Base-by-base conservation (phyloP, 1,139 yeast species). In the Blastobotrys raffinosifermentans region DNA sequence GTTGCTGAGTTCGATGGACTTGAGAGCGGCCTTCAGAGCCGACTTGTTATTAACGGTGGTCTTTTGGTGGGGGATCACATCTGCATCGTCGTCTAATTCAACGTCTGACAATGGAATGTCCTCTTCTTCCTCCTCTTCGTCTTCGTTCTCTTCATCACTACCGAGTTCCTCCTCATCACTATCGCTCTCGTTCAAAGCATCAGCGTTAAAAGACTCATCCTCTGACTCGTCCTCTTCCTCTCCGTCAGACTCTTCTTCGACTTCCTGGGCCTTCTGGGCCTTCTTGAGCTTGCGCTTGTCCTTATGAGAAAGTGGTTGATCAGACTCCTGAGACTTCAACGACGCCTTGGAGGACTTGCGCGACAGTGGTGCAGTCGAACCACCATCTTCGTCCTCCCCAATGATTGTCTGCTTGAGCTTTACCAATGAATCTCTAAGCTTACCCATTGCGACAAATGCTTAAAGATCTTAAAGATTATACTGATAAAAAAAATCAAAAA, bases 51-150 rank as follows among this genome's bases (percentile, higher is more conserved):
- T 66, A 40, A 67, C 50, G 15, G 96, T 89, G 37, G 86, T 72
- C 60, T 87, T 87, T 43, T 93, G 87, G 64, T 82, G 78, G 35
- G 98, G 96, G 20, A 89, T 83, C 26, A 83, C 73, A 57, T 86
- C 95, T 11, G 93, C 93, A 54, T 85, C 94, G 3, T 84, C 81
- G 53, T 82, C 94, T 31, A 80, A 64, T 54, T 83, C 94, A 27
- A 79, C 93, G 41, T 77, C 82, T 0, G 79, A 74, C 37, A 77
- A 67, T n/a, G 66, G 54, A 26, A 62, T 48, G 31, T 60, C 66
- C 33, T 78, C 76, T 17, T 75, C 70, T 37, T 74, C 81, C 44
- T 73, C 77, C 34, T 64, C 71, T 18, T 60, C 66, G 10, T 58
- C 61, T 6, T 55, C 66, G 4, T 53, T 59, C 1, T 46, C 58